These are phyloP conservation scores for Helotiales sp. DNA, from an alignment of 2,329 filamentous ascomycete species.

Conservation along the genomic window DNA sequence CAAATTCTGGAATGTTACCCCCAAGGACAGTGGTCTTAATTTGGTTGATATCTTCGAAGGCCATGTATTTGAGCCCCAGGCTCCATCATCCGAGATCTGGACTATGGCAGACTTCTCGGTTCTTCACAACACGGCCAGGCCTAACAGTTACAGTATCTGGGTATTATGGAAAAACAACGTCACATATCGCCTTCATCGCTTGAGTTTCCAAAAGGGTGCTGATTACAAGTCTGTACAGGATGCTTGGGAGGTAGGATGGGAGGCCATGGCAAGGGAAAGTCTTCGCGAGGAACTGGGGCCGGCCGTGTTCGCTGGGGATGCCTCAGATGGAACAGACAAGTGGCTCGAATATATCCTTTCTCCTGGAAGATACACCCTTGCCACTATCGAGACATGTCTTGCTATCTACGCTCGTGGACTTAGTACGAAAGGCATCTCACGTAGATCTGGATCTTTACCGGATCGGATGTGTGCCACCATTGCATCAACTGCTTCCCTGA, in stretches of 20 bases:
- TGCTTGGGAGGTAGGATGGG: conserved; percentile 73
- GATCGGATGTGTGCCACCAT: conserved; percentile 79
- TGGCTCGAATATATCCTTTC: conserved; percentile 86
- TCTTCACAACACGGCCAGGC: conserved; percentile 54
- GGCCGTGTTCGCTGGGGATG: conserved; percentile 64
- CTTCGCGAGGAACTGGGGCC: conserved; percentile 57
- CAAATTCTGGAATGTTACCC: conserved; percentile 84
- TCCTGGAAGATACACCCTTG: conserved; percentile 79
- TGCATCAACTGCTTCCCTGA: conserved; percentile 69
- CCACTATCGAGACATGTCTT: conserved; percentile 83
- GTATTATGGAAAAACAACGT: conserved; percentile 85
- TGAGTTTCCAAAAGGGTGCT: conserved; percentile 67
- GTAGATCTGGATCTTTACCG: conserved; percentile 63
- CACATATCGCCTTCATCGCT: conserved; percentile 72
- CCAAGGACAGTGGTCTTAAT: conserved; percentile 63
- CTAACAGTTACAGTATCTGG: conserved; percentile 69
- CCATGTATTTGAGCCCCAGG: conserved; percentile 69
- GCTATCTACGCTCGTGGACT: conserved; percentile 76
- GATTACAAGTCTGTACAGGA: conserved; percentile 24
- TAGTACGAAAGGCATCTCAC: conserved; percentile 49
- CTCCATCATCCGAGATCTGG: conserved; percentile 77
- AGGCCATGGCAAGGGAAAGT: conserved; percentile 66
- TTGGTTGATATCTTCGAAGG: conserved; percentile 75
- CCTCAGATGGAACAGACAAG: conserved; percentile 75
- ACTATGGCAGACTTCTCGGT: conserved; percentile 78